Evolutionary conservation across 2,329 filamentous ascomycete species (phyloP).

Genomic region (Microsporum canis): DNA sequence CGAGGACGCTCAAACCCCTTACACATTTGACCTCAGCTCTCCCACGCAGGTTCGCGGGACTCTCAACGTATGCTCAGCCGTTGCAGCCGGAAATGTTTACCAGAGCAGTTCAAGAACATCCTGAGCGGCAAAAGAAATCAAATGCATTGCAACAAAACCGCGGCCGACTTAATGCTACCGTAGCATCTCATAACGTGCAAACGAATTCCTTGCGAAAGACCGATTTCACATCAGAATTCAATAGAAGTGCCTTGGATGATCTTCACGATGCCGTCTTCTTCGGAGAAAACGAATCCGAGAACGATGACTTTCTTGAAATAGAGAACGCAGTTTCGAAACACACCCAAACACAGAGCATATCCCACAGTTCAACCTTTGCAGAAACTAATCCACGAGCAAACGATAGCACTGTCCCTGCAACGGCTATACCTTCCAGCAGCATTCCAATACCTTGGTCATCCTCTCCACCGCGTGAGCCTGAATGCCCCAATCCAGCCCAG

Average conservation of each 20-base stretch:
- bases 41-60: background rate
- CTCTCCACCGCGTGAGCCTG: conserved; percentile 35
- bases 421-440: conserved; percentile 39
- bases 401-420: conserved; percentile 12
- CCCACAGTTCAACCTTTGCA: conserved; percentile 13
- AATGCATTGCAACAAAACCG: conserved; percentile 27
- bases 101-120: conserved; percentile 32
- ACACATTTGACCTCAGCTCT: background rate
- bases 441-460: conserved; percentile 60
- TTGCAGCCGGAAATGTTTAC: conserved; percentile 26
- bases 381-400: background rate
- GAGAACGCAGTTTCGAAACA: conserved; percentile 42
- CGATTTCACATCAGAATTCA: conserved; percentile 20
- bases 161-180: conserved; percentile 19
- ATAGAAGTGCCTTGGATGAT: conserved; percentile 27
- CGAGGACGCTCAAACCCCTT: background rate
- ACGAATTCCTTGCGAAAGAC: conserved; percentile 30
- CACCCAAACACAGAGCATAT: conserved; percentile 15
- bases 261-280: conserved; percentile 48
- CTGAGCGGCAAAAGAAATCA: conserved; percentile 16
- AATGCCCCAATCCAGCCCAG: conserved; percentile 11
- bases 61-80: conserved; percentile 1
- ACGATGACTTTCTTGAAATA: conserved; percentile 82
- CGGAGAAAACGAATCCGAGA: conserved; percentile 32
- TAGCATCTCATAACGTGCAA: conserved; percentile 17